phyloP scores from a whole-genome alignment of 208 protist genomes.

The Acanthamoeba divionensis region DNA sequence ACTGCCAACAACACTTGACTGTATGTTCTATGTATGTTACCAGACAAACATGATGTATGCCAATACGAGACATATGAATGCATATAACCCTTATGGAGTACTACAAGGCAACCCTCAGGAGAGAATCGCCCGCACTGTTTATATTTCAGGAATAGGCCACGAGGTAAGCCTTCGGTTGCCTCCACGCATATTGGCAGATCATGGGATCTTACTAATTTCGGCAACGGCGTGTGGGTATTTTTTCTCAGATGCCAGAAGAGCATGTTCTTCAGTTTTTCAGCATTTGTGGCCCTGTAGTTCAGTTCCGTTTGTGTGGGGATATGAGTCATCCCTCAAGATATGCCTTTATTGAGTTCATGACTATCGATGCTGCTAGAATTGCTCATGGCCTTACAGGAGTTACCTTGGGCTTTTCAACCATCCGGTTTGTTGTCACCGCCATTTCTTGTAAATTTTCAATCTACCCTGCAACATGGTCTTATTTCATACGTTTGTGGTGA shows the following conservation, averaged over 20 bases:
- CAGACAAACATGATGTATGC: no score
- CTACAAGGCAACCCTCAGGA: no score
- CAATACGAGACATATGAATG: no score
- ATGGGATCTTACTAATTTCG: no score
- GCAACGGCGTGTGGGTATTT: no score
- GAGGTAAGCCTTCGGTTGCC: no score
- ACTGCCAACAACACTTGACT: no score
- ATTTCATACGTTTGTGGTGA: not conserved
- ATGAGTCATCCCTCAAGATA: not conserved
- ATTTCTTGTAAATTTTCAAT: not conserved
- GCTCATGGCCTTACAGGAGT: slow-evolving; percentile 2
- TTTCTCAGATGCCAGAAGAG: slow-evolving; percentile 10
- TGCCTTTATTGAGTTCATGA: slow-evolving; percentile 37
- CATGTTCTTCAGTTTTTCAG: slow-evolving; percentile 33
- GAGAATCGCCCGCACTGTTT: no score
- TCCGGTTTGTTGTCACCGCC: not conserved
- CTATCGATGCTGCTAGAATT: not conserved
- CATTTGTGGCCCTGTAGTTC: not conserved
- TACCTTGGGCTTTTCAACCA: not conserved
- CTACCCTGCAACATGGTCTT: not conserved
- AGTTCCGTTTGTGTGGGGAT: slow-evolving; percentile 10
- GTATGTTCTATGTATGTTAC: no score
- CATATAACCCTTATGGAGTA: no score
- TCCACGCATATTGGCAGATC: no score
- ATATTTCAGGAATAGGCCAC: no score